These are phyloP conservation scores for Ustilago curta DNA, from an alignment of 1,284 basidiomycete species.

Conservation along the genomic window DNA sequence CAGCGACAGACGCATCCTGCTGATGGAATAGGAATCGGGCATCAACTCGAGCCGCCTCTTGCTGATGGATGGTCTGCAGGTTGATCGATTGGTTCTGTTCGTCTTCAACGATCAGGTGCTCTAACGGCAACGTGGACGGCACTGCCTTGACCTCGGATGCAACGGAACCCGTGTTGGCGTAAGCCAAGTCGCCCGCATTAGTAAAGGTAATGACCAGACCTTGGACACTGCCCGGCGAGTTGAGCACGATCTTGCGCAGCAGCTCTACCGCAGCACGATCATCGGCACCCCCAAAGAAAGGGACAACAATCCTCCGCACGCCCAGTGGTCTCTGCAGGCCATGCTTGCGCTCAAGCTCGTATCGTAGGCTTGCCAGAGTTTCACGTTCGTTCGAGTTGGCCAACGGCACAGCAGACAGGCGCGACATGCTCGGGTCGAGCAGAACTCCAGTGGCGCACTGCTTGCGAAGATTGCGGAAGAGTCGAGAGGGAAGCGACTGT, in stretches of 20 bases:
- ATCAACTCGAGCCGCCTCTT: slow-evolving; percentile 39
- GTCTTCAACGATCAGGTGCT: slow-evolving; percentile 19
- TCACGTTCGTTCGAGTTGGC: neutral
- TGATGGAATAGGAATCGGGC: slow-evolving; percentile 48
- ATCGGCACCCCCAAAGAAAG: slow-evolving; percentile 55
- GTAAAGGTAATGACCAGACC: slow-evolving; percentile 40
- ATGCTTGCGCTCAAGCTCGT: slow-evolving; percentile 22
- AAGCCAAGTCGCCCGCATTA: neutral
- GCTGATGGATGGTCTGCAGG: slow-evolving; percentile 44
- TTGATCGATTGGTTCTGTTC: slow-evolving; percentile 42
- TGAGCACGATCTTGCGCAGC: slow-evolving; percentile 25
- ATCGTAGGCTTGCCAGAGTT: neutral
- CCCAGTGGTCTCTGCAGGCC: slow-evolving; percentile 21
- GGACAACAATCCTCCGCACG: slow-evolving; percentile 37
- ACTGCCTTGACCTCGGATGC: neutral
- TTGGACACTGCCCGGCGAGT: slow-evolving; percentile 29
- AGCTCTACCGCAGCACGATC: slow-evolving; percentile 51
- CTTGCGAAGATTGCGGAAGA: slow-evolving; percentile 36
- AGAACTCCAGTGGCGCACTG: slow-evolving; percentile 43
- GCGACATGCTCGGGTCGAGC: slow-evolving; percentile 36
- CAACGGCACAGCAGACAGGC: slow-evolving; percentile 1
- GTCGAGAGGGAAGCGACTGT: slow-evolving; percentile 35
- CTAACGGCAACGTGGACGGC: slow-evolving; percentile 3
- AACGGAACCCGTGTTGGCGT: neutral
- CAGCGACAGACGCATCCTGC: slow-evolving; percentile 26